phyloP scores from a whole-genome alignment of 345 rosid species.

The Eucalyptus tenuipes region DNA sequence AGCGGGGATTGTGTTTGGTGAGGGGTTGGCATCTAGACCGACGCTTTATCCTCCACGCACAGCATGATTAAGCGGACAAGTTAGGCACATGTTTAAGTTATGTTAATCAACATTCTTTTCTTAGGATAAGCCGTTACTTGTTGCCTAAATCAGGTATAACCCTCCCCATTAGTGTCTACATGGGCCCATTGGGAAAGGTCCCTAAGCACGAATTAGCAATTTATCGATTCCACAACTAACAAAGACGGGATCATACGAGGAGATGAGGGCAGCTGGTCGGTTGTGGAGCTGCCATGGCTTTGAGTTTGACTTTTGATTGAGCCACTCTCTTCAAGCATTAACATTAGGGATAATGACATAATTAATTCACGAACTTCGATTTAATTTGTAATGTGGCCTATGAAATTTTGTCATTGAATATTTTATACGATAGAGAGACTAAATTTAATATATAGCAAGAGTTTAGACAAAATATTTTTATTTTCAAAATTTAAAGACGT shows the following conservation, averaged over 20 bases:
- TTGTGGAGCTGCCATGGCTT: background rate
- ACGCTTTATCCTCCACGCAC: background rate
- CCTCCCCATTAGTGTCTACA: background rate
- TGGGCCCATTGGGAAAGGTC: background rate
- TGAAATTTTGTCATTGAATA: background rate
- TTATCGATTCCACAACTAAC: background rate
- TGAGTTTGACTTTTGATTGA: background rate
- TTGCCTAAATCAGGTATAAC: background rate
- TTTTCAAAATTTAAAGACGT: no score
- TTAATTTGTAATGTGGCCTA: fast-evolving
- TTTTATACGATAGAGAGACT: fast-evolving
- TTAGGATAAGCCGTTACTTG: background rate
- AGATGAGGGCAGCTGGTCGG: background rate
- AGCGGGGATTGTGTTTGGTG: background rate
- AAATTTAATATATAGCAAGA: no score
- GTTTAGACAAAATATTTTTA: fast-evolving
- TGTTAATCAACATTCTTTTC: background rate
- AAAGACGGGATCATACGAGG: background rate
- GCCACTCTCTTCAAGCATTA: background rate
- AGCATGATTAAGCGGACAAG: background rate
- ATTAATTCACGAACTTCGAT: fast-evolving
- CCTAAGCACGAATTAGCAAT: background rate
- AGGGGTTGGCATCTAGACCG: background rate
- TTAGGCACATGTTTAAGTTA: background rate
- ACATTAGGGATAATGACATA: background rate